Evolutionary conservation across 2,329 filamentous ascomycete genomes (phyloP), one percentile per base, ranked within the genome.

Genomic region (Botrytis sinoallii): DNA sequence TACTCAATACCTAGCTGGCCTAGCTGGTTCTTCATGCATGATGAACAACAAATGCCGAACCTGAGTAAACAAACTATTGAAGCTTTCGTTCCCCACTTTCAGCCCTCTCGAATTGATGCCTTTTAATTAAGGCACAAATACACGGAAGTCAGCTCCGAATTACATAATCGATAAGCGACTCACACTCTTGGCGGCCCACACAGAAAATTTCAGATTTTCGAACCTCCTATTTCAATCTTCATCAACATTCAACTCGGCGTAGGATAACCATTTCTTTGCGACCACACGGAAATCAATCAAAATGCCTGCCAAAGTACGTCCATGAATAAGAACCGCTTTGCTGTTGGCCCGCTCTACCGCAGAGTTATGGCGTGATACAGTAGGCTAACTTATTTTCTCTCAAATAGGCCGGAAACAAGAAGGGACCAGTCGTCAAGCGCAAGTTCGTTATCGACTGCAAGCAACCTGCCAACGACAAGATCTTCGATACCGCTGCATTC

Each of bases 381-480:
- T 97, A 98, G 95, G 96, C 95, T 98, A 95, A 97, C 87, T 85
- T 73, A 75, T 71, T 73, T 85, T 83, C 84, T 85, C 79, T 83
- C 82, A 83, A 88, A 86, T 94, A 95, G 92, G 91, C 93, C 60
- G 52, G 52, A 57, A 82, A 80, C 59, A 78, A 80, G 75, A 81
- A 82, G 80, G 80, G 79, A 78, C 69, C 68, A 29, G 35, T 42
- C 32, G 55, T 64, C 55, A 73, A 73, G 71, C 57, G 71, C 52
- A 72, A 73, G 71, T 99, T 94, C 92, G 92, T 97, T 89, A 98
- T 99, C 93, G 97, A 99, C 89, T 95, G 95, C 86, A 95, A 93
- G 83, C 95, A 98, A 88, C 96, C 96, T 82, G 95, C 95, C 81
- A 93, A 91, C 88, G 96, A 99, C 91, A 98, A 98, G 92, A 99